phyloP scores from a whole-genome alignment of 306 rosid species.

The Styphnolobium japonicum region DNA sequence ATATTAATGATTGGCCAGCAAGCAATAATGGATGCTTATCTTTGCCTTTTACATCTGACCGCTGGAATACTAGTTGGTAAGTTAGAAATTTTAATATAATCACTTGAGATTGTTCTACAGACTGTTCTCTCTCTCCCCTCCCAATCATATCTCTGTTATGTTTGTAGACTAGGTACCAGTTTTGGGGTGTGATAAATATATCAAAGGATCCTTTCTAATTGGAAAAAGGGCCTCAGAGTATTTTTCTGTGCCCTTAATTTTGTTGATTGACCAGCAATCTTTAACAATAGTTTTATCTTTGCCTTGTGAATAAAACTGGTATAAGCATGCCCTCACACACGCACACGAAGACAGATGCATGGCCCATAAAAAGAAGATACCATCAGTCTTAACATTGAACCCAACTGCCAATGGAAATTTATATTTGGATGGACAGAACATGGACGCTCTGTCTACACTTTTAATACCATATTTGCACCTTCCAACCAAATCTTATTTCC shows the following conservation, averaged over 20 bases:
- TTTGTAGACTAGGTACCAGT: not conserved
- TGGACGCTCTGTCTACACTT: not conserved
- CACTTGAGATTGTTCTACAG: conserved; percentile 2
- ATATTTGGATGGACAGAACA: not conserved
- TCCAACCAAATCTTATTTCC: not conserved
- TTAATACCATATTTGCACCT: not conserved
- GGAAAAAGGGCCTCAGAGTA: not conserved
- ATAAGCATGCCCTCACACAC: not conserved
- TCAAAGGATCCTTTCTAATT: not conserved
- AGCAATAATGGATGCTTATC: conserved; percentile 95
- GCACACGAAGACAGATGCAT: not conserved
- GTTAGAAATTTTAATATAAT: not conserved
- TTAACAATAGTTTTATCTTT: not conserved
- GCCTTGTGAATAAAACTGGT: not conserved
- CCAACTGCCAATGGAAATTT: not conserved
- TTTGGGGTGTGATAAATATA: conserved; percentile 8
- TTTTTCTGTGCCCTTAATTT: not conserved
- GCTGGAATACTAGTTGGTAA: conserved; percentile 94
- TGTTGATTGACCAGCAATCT: not conserved
- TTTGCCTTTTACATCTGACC: conserved; percentile 89
- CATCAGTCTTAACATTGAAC: not conserved
- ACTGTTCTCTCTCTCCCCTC: not conserved
- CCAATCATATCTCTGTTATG: not conserved
- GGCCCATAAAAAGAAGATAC: not conserved
- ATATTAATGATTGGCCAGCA: conserved; percentile 91